Conservation (phyloP, 169 alveolate species). For the Plasmodium yoelii region DNA sequence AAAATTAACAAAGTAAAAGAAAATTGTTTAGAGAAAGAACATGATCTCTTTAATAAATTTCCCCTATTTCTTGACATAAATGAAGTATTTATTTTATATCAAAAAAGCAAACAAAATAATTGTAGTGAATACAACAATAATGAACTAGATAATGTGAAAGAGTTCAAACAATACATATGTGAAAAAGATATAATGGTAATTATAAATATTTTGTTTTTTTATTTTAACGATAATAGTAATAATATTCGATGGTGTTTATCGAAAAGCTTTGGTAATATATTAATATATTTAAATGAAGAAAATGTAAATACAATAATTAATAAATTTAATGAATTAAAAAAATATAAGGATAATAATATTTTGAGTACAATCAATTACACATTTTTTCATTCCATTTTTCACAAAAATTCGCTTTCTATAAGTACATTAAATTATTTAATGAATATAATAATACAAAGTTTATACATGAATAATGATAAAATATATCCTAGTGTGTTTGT, state of each 20-base stretch:
- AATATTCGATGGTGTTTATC: constrained; percentile 61
- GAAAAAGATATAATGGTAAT: constrained; percentile 53
- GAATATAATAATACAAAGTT: constrained; percentile 23
- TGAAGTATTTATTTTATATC: constrained; percentile 41
- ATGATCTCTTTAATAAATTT: constrained; percentile 35
- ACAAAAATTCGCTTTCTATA: constrained; percentile 13
- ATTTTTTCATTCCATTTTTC: constrained; percentile 61
- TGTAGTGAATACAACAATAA: background rate
- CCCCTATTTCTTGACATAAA: constrained; percentile 42
- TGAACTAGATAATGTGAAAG: background rate
- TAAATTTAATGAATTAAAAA: constrained; percentile 29
- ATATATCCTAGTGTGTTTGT: constrained; percentile 58
- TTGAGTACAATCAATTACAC: constrained; percentile 49
- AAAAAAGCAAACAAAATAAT: constrained; percentile 1
- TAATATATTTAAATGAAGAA: constrained; percentile 24
- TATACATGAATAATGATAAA: constrained; percentile 28
- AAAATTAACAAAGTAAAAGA: background rate
- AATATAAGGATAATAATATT: constrained; percentile 46
- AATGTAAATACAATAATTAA: constrained; percentile 8
- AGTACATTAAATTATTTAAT: constrained; percentile 27
- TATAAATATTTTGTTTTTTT: constrained; percentile 21
- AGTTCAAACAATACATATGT: constrained; percentile 15
- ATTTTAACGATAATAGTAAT: constrained; percentile 60
- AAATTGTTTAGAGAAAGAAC: background rate
- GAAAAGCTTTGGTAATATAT: constrained; percentile 62